Evolutionary conservation across 2,329 filamentous ascomycete species (phyloP), one percentile per base, ranked within the genome.

Genomic region (Albophoma yamanashiensis): DNA sequence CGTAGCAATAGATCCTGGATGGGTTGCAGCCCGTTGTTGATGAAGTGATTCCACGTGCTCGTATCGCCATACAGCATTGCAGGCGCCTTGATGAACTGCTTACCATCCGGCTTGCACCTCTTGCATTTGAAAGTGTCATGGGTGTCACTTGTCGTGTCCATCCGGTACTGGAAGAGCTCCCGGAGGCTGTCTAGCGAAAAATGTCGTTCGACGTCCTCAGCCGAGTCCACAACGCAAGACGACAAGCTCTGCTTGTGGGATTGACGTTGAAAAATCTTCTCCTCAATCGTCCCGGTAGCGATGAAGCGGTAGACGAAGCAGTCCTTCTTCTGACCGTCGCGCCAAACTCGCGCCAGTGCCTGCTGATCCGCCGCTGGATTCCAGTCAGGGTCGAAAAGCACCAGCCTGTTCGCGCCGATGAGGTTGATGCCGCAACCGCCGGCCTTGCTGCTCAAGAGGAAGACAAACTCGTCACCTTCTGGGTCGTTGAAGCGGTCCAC

Each of bases 241-340:
- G 93, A 97, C 1, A 99, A 79, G 9, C 91, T 95, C 75, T 99
- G 94, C 75, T 99, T 99, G 79, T 99, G 95, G 0, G 91, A 96
- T 71, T 99, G 94, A 12, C 95, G 88, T 74, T 99, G 94, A 77
- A 99, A 99, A 66, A 99, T 97, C 77, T 99, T 99, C 75, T 99
- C 94, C 71, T 99, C 94, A 63, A 99, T 99, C 0, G 92, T 97
- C 4, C 94, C 94, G 0, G 95, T 97, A 0, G 92, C 90, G 68
- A 99, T 99, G 76, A 99, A 99, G n/a, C 94, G 89, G 74, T 99
- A 99, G 20, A 99, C 94, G 68, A 99, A 99, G 70, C 94, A 99
- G 70, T 99, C 94, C 71, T 99, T 99, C 81, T 95, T 97, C 74
- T 99, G 94, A 0, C 94, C 94, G 68, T 99, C 94, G 80, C 94